Evolutionary conservation across 2,329 filamentous ascomycete genomes (phyloP).

Genomic region (Ophiostoma sp.): DNA sequence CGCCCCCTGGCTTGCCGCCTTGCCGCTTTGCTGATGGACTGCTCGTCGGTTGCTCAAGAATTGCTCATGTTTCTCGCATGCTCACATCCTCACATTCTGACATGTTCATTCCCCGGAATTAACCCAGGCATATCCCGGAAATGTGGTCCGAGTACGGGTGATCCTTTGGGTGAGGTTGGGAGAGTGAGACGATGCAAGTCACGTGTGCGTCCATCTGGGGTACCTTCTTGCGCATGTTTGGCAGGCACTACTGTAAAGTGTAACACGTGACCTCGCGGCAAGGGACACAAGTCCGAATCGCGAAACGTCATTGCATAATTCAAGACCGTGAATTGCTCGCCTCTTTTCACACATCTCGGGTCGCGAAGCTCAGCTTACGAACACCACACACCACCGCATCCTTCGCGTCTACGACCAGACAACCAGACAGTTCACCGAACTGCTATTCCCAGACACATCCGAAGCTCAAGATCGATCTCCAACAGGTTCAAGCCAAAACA

Average conservation of each 20-base stretch:
- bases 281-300: not conserved
- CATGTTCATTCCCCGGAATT: not conserved
- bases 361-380: not conserved
- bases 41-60: too few species aligned
- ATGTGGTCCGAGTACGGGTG: not conserved
- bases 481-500: too few species aligned
- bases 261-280: constrained; percentile 19
- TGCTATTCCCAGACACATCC: not conserved
- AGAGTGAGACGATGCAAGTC: not conserved
- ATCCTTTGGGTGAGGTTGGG: not conserved
- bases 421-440: not conserved
- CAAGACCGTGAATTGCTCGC: not conserved
- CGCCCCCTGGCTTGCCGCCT: not conserved
- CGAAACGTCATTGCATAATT: constrained; percentile 4
- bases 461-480: not conserved
- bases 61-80: not conserved
- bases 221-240: not conserved
- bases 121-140: not conserved
- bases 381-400: not conserved
- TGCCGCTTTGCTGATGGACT: not conserved
- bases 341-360: not conserved
- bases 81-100: not conserved
- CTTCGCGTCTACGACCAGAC: not conserved
- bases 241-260: too few species aligned
- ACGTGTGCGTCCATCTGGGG: not conserved